A percentile compares a stretch with the other conserved stretches of the same genome.
phyloP scores from a whole-genome alignment of 2,329 filamentous ascomycete genomes.

The Paraphaeosphaeria minitans region DNA sequence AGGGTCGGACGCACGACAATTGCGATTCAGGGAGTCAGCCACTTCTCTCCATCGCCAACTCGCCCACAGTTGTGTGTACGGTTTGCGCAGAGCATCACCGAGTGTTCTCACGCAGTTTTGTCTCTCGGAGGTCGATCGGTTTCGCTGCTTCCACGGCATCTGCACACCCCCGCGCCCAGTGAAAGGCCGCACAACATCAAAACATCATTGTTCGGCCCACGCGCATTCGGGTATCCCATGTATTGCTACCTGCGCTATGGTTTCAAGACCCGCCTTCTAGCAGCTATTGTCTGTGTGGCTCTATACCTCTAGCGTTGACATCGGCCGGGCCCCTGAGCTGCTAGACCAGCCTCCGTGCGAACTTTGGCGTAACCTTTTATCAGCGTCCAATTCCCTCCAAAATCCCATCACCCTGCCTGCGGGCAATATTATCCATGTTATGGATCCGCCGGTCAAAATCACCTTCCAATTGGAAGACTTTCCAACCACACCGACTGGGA shows the following conservation, averaged over 20 bases:
- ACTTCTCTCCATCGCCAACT: not conserved
- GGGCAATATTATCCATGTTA: not conserved
- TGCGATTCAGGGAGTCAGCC: not conserved
- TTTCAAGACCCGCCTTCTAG: not conserved
- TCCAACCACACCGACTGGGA: not conserved
- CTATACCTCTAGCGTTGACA: constrained; percentile 2
- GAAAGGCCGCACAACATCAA: not conserved
- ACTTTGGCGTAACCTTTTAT: not conserved
- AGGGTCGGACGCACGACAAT: not conserved
- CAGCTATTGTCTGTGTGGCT: constrained; percentile 6
- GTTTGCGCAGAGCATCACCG: not conserved
- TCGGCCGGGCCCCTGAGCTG: constrained; percentile 3
- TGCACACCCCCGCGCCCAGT: not conserved
- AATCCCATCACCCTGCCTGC: not conserved
- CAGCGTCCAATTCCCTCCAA: not conserved
- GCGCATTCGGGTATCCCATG: not conserved
- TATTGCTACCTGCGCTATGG: not conserved
- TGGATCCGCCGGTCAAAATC: constrained; percentile 5
- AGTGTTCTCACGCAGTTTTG: not conserved
- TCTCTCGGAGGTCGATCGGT: not conserved
- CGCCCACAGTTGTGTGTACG: not conserved
- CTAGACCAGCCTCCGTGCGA: constrained; percentile 6
- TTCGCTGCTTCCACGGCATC: not conserved
- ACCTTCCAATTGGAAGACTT: constrained; percentile 5
- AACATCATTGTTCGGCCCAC: not conserved